Base-by-base conservation (phyloP, 2,329 filamentous ascomycete genomes). In the Exophiala mesophila region DNA sequence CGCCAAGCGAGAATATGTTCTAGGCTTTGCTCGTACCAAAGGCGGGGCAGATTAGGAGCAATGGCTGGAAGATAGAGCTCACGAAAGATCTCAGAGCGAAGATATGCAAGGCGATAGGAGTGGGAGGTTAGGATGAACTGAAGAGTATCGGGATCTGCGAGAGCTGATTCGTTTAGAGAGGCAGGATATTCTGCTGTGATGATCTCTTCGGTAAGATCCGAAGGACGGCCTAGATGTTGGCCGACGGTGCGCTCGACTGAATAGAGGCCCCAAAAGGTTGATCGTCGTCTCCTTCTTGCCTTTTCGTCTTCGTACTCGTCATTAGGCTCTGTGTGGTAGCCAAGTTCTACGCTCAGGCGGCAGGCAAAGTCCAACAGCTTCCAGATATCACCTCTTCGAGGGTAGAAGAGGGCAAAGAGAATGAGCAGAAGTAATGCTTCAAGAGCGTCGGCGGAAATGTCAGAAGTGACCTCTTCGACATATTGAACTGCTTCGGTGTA, bases 211-310 rank as follows among this genome's bases (percentile, higher is more conserved):
- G 60, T 58, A n/a, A 64, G 49, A 43, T 65, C 62, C 9, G 59
- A 60, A 15, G 60, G 58, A 28, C 62, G 58, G 16, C 62, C 62
- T 44, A 64, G 61, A n/a, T 64, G 55, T 44, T 65, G 62, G 2
- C 61, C 60, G 20, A 62, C 56, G 15, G 61, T 63, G 19, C 61
- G 54, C 45, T 65, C 62, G 28, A 64, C 57, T 31, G 60, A 57
- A 39, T 65, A 65, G 2, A 64, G 51, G 7, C 60, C 61, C 62
- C 60, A 65, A 32, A 64, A 64, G 1, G 59, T 52, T 36, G 58
- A 53, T 15, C 58, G 44, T 12, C 58, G 48, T n/a, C 47, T 41
- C 38, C 49, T 53, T 17, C 40, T 48, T 32, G 45, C 47, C 23
- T 49, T 51, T 21, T 58, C 50, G 15, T 51, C 49, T 41, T 59